Evolutionary conservation across 495 filamentous ascomycete genomes (phyloP), one percentile per base, ranked within the genome.

Genomic region (Aspergillus indologenus): DNA sequence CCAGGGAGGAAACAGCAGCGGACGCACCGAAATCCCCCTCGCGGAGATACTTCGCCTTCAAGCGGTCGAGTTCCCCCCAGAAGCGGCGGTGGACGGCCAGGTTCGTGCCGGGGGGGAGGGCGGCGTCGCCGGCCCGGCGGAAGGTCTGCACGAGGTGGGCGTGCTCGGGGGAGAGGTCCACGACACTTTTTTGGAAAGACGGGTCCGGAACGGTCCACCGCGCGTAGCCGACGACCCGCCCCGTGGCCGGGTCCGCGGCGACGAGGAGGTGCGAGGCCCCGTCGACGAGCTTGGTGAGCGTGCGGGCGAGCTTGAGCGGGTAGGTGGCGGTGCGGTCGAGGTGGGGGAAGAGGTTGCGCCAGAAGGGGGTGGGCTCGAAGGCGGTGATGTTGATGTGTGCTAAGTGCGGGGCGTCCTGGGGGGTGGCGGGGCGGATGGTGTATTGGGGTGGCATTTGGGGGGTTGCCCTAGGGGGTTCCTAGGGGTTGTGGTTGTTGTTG

Each of bases 11-110:
- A 51, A 14, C 18, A n/a, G n/a, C n/a, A n/a, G n/a, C n/a, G n/a
- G n/a, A 57, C 54, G 26, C 49, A 67, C 65, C 54, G 19, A 67
- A 60, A 56, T 67, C 65, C 24, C 56, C 54, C 15, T 61, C 61
- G 26, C 45, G 40, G 2, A 58, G 4, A 49, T 56, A 56, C 26
- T 14, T 15, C 53, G 19, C 34, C 45, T 51, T 45, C 40, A 51
- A 53, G 15, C 56, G 59, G 52, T 64, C 62, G 29, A 67, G n/a
- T 21, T 20, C 7, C n/a, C 20, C 21, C 9, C 61, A 64, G 40
- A 64, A 64, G 2, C 19, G 40, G 14, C 58, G 56, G 20, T 58
- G 58, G 1, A 64, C 51, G 20, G 42, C 55, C 24, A 20, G 24
- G 3, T 46, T 47, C 54, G 50, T 43, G 14, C 57, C 61, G 53